Conservation (phyloP, 208 protist species). For the Strigomonas culicis region DNA sequence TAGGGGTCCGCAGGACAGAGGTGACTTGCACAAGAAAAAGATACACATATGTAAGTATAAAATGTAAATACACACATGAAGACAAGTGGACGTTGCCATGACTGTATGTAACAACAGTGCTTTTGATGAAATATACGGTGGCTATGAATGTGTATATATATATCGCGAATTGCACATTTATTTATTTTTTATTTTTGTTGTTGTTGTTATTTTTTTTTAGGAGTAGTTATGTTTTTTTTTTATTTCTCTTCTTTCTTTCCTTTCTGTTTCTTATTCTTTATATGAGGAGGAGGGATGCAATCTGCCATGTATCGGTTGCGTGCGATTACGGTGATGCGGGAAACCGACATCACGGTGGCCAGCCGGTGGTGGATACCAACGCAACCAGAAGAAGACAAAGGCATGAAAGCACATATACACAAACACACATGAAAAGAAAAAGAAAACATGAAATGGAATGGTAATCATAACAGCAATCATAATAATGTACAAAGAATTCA, state of each 20-base stretch:
- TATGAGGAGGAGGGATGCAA: background rate
- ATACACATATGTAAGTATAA: too few relatives aligned
- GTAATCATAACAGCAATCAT: background rate
- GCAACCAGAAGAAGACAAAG: conserved; percentile 1
- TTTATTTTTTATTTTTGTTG: conserved; percentile 15
- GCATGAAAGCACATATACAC: background rate
- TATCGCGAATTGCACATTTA: conserved; percentile 4
- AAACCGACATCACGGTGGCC: background rate
- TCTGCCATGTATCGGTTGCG: background rate
- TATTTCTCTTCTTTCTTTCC: conserved; percentile 5
- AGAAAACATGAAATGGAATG: background rate
- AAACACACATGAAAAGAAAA: background rate
- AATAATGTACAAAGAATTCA: background rate
- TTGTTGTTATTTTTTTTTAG: conserved; percentile 14
- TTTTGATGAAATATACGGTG: conserved; percentile 8
- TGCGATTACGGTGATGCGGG: background rate
- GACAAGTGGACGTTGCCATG: background rate
- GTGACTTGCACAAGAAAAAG: too few relatives aligned
- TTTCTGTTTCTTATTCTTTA: background rate
- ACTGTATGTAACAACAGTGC: background rate
- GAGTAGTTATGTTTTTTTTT: conserved; percentile 5
- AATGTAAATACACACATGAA: background rate
- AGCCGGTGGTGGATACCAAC: too few relatives aligned
- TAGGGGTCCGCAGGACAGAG: too few relatives aligned
- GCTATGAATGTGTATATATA: background rate